Conservation (phyloP, 306 rosid genomes). For the Lotus japonicus region DNA sequence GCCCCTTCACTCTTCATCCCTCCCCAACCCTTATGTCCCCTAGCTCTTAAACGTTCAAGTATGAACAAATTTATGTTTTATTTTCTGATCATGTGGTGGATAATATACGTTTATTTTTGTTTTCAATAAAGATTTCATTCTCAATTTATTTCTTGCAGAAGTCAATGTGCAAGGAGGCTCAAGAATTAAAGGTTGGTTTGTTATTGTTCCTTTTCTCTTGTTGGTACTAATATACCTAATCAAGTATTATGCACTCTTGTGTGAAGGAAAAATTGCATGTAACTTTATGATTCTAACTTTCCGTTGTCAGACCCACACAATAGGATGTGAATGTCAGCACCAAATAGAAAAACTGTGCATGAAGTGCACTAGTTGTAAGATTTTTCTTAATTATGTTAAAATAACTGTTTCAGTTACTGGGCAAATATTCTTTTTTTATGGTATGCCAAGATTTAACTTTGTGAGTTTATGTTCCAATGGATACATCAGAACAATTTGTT, state of each 20-base stretch:
- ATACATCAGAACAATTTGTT: not conserved
- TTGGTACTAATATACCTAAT: not conserved
- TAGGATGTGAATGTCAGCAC: not conserved
- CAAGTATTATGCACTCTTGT: not conserved
- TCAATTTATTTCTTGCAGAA: constrained; percentile 52
- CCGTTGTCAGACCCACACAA: not conserved
- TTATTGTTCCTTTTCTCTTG: constrained; percentile 2
- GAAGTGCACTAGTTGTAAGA: not conserved
- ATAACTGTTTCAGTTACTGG: not conserved
- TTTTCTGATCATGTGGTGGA: not conserved
- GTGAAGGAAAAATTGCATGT: not conserved
- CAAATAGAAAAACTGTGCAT: not conserved
- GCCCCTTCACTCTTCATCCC: too few relatives aligned
- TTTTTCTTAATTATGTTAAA: not conserved
- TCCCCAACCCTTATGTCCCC: too few relatives aligned
- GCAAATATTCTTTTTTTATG: not conserved
- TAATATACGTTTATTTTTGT: not conserved
- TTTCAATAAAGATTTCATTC: not conserved
- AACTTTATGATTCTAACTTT: not conserved
- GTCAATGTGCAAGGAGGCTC: constrained; percentile 65
- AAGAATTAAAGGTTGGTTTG: constrained; percentile 66
- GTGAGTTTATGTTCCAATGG: not conserved
- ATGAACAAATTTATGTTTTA: not conserved
- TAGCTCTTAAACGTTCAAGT: too few relatives aligned
- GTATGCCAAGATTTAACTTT: not conserved